phyloP scores from a whole-genome alignment of 371 early-diverging fungal species.

The Lichtheimia ramosa region DNA sequence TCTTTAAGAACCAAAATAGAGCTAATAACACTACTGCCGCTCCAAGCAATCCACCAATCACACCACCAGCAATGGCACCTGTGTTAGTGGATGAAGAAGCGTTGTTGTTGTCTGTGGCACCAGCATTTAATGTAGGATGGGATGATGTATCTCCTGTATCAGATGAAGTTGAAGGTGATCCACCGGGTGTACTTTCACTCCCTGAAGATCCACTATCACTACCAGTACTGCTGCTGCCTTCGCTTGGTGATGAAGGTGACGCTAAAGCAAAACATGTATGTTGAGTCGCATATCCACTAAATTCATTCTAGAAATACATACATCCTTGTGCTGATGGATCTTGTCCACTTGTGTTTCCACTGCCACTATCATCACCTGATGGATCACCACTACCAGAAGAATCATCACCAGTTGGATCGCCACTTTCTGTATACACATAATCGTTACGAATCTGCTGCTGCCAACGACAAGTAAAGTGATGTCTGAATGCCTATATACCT shows the following conservation, averaged over 20 bases:
- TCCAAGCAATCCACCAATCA: neutral
- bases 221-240: neutral
- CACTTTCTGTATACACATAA: neutral
- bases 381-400: conserved; percentile 7
- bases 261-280: neutral
- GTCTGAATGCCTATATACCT: neutral
- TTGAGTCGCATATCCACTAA: too few relatives aligned
- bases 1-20: neutral
- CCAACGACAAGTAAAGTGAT: neutral
- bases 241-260: neutral
- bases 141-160: too few relatives aligned
- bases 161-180: neutral
- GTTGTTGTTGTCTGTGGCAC: too few relatives aligned
- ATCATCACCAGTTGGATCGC: conserved; percentile 4
- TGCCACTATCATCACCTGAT: conserved; percentile 3
- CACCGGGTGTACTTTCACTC: neutral
- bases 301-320: too few relatives aligned
- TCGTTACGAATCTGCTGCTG: too few relatives aligned
- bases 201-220: neutral
- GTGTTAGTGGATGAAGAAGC: neutral
- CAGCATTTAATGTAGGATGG: too few relatives aligned
- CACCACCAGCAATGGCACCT: neutral
- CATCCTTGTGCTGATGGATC: neutral
- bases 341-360: conserved; percentile 3
- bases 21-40: neutral